Percentiles rank a stretch among this genome's conserved stretches.
Evolutionary conservation across 176 grass and related monocot species (phyloP).

Genomic region (Panicum miliaceum): DNA sequence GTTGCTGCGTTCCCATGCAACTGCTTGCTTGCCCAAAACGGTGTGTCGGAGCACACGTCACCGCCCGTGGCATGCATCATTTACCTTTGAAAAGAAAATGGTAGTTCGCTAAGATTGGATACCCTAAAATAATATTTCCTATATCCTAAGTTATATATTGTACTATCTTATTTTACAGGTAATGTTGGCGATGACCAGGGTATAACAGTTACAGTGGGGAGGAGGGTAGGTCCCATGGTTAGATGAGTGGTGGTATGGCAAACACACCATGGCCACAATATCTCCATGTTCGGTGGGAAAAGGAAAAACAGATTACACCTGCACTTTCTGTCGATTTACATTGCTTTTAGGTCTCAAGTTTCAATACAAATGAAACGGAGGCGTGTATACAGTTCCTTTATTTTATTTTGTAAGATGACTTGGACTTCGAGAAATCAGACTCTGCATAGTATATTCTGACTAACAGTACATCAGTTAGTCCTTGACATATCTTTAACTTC

Average conservation of each 20-base stretch:
- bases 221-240: not conserved
- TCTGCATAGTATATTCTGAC: no score
- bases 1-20: not conserved
- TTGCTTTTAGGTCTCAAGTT: not conserved
- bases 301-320: not conserved
- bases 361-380: not conserved
- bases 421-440: no score
- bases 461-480: no score
- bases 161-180: no score
- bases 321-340: not conserved
- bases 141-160: no score
- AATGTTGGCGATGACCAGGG: no score
- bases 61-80: no score
- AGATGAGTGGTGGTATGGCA: not conserved
- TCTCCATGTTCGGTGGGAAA: not conserved
- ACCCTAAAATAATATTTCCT: no score
- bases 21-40: conserved; percentile 6
- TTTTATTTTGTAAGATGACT: no score
- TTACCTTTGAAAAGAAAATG: not conserved
- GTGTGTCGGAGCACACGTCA: conserved; percentile 22
- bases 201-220: no score
- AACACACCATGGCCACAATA: not conserved
- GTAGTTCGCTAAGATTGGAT: not conserved
- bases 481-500: no score
- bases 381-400: no score